Conservation (phyloP, 345 rosid genomes). For the Raphanus raphanistrum region DNA sequence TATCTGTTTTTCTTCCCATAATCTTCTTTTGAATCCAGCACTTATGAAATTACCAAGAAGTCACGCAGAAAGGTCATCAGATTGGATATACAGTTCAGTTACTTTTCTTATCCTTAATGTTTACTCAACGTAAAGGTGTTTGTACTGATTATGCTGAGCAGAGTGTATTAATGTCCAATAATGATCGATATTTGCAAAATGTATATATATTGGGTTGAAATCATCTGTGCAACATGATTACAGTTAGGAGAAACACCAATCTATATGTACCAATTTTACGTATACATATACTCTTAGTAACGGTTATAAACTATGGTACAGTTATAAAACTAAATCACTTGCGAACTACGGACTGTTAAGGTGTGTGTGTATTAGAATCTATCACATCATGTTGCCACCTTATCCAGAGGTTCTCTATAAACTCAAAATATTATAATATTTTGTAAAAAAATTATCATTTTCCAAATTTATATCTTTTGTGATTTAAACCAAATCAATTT, state of each 20-base stretch:
- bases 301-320: background rate
- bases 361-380: background rate
- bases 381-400: too few relatives aligned
- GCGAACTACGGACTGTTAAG: background rate
- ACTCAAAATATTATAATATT: too few relatives aligned
- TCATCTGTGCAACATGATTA: conserved; percentile 19
- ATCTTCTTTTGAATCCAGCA: background rate
- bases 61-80: background rate
- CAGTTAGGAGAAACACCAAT: background rate
- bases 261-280: conserved; percentile 4
- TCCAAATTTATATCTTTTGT: too few relatives aligned
- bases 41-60: background rate
- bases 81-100: background rate
- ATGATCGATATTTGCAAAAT: conserved; percentile 1
- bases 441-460: too few relatives aligned
- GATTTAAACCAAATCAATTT: too few relatives aligned
- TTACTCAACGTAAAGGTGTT: conserved; percentile 33
- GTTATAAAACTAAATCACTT: background rate
- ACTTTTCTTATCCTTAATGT: conserved; percentile 31
- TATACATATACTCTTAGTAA: background rate
- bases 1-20: background rate
- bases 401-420: too few relatives aligned
- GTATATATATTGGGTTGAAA: conserved; percentile 8
- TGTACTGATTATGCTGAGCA: conserved; percentile 23
- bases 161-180: conserved; percentile 24